A percentile compares a stretch with the other conserved stretches of the same genome.
Conservation (phyloP, 768 basidiomycete species). For the Aureoboletus auriporus region DNA sequence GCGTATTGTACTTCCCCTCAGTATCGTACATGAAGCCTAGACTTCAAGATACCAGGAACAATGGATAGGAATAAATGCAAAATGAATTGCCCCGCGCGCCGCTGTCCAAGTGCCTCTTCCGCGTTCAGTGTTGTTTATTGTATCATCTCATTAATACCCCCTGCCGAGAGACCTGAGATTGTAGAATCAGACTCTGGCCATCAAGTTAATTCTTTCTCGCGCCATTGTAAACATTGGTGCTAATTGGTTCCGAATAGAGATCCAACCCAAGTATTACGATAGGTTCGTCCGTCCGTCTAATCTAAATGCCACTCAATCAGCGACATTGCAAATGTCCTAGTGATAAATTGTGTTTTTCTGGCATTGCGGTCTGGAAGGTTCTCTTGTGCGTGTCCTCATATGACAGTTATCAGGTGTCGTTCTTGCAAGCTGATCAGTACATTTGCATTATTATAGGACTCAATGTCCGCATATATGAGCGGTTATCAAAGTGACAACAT, state of each 20-base stretch:
- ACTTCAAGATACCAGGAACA: slow-evolving; percentile 13
- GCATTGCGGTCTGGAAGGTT: not conserved
- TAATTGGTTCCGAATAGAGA: not conserved
- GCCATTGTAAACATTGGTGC: not conserved
- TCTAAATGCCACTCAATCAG: slow-evolving; percentile 3
- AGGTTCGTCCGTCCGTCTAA: not conserved
- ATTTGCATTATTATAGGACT: too few species aligned
- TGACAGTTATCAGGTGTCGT: too few species aligned
- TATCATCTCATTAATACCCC: not conserved
- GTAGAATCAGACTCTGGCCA: not conserved
- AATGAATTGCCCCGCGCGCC: too few species aligned
- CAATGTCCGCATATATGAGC: not conserved
- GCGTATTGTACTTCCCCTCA: not conserved
- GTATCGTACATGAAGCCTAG: not conserved
- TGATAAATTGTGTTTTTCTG: not conserved
- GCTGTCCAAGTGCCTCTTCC: too few species aligned
- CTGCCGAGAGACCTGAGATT: not conserved
- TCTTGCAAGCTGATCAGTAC: too few species aligned
- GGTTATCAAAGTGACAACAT: not conserved
- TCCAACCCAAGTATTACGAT: not conserved
- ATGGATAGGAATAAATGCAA: not conserved
- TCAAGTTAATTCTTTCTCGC: not conserved
- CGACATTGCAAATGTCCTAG: not conserved
- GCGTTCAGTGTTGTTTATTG: not conserved
- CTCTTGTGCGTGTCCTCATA: not conserved